These are phyloP conservation scores for Phytophthora cactorum DNA, from an alignment of 352 stramenopile species.

Conservation along the genomic window DNA sequence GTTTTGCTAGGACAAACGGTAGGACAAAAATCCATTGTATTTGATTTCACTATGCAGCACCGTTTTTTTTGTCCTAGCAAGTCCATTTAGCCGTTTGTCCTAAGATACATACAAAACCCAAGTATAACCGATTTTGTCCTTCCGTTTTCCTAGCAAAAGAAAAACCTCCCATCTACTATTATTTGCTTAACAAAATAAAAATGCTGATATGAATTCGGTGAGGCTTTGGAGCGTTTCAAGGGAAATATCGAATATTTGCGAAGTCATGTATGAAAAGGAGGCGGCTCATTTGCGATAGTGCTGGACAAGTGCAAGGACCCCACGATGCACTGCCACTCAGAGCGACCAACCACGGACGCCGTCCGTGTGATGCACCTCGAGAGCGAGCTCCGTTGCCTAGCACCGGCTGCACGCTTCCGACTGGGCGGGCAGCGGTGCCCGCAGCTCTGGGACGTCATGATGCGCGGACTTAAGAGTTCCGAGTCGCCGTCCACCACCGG, in stretches of 20 bases:
- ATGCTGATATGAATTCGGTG: no score
- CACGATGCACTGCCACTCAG: slow-evolving; percentile 15
- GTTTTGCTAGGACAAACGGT: no score
- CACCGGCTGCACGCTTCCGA: slow-evolving; percentile 2
- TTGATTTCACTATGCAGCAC: no score
- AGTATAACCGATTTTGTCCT: no score
- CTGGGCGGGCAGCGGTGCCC: slow-evolving; percentile 16
- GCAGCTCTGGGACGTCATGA: slow-evolving; percentile 31
- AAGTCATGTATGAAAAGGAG: background rate
- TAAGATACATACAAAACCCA: no score
- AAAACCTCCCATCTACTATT: no score
- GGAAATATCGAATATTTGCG: background rate
- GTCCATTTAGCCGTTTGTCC: no score
- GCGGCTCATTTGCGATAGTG: slow-evolving; percentile 1
- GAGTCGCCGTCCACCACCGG: background rate
- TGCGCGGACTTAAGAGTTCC: slow-evolving; percentile 19
- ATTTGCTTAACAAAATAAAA: no score
- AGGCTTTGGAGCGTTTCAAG: background rate
- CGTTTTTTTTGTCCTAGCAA: no score
- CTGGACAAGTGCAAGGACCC: background rate
- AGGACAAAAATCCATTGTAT: no score
- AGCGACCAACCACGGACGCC: background rate
- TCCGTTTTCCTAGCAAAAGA: no score
- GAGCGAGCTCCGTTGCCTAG: slow-evolving; percentile 8
- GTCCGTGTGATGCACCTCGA: slow-evolving; percentile 12